Conservation (phyloP, 2,329 filamentous ascomycete genomes). For the Arthrinium puccinioides region DNA sequence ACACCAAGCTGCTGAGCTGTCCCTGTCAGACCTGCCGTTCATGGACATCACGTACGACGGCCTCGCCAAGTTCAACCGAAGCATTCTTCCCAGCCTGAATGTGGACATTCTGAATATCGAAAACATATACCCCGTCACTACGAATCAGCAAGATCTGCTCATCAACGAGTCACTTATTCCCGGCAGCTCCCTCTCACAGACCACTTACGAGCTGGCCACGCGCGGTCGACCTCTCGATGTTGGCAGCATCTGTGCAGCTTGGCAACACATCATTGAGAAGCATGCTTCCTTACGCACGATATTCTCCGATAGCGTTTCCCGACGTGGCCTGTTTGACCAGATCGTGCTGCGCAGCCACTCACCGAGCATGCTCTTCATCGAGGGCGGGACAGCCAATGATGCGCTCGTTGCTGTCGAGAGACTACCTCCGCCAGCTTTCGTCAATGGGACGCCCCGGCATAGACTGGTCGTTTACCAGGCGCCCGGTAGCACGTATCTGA, state of each 20-base stretch:
- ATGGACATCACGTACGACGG: conserved; percentile 39
- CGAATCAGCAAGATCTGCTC: conserved; percentile 41
- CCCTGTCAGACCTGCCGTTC: conserved; percentile 40
- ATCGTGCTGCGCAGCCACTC: conserved; percentile 39
- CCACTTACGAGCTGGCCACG: conserved; percentile 39
- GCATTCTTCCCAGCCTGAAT: conserved; percentile 31
- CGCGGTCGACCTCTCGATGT: conserved; percentile 32
- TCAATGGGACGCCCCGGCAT: conserved; percentile 36
- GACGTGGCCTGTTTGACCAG: conserved; percentile 41
- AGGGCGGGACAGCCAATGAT: conserved; percentile 31
- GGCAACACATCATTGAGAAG: conserved; percentile 39
- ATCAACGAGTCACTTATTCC: conserved; percentile 34
- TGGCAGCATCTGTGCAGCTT: conserved; percentile 38
- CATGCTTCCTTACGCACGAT: conserved; percentile 41
- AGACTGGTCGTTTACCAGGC: conserved; percentile 42
- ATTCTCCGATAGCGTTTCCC: conserved; percentile 43
- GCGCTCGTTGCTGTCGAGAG: conserved; percentile 29
- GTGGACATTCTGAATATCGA: conserved; percentile 39
- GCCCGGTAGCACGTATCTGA: conserved; percentile 34
- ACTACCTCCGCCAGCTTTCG: conserved; percentile 32
- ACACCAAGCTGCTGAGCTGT: conserved; percentile 37
- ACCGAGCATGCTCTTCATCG: conserved; percentile 46
- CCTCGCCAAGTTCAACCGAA: conserved; percentile 34
- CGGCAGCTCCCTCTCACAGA: conserved; percentile 35
- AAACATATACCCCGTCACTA: conserved; percentile 39